These are phyloP conservation scores for Penicillium crystallinum DNA, from an alignment of 495 filamentous ascomycete species.

Conservation along the genomic window DNA sequence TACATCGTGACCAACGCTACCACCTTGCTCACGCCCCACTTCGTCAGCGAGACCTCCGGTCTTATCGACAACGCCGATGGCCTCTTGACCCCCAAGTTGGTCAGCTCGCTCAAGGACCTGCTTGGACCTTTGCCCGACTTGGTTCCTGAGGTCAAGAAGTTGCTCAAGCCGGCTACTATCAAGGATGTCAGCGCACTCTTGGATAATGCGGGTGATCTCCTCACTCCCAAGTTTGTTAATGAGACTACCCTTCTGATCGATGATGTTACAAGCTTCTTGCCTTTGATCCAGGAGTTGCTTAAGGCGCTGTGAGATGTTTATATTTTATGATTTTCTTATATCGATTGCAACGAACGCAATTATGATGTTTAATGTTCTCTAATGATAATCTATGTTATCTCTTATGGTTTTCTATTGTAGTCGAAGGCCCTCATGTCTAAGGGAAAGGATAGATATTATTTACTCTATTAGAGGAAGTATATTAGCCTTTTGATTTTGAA, in stretches of 20 bases:
- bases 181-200: conserved; percentile 35
- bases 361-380: conserved; percentile 8
- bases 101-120: conserved; percentile 33
- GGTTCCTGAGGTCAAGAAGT: conserved; percentile 24
- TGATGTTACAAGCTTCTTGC: conserved; percentile 24
- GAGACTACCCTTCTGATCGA: conserved; percentile 24
- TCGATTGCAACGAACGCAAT: conserved; percentile 5
- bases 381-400: conserved; percentile 9
- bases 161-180: conserved; percentile 33
- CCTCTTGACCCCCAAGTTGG: conserved; percentile 29
- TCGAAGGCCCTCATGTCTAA: not conserved
- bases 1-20: conserved; percentile 36
- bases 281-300: conserved; percentile 23
- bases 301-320: conserved; percentile 21
- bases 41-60: conserved; percentile 27
- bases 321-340: conserved; percentile 11
- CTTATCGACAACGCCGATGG: conserved; percentile 33
- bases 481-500: too few relatives aligned
- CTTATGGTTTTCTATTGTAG: not conserved
- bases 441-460: too few relatives aligned
- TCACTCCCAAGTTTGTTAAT: conserved; percentile 39
- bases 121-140: conserved; percentile 25
- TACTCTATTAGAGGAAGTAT: too few relatives aligned
- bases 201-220: conserved; percentile 37
- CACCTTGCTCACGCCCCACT: conserved; percentile 29